Evolutionary conservation across 768 basidiomycete species (phyloP).

Genomic region (Leccinum longicurvipes): DNA sequence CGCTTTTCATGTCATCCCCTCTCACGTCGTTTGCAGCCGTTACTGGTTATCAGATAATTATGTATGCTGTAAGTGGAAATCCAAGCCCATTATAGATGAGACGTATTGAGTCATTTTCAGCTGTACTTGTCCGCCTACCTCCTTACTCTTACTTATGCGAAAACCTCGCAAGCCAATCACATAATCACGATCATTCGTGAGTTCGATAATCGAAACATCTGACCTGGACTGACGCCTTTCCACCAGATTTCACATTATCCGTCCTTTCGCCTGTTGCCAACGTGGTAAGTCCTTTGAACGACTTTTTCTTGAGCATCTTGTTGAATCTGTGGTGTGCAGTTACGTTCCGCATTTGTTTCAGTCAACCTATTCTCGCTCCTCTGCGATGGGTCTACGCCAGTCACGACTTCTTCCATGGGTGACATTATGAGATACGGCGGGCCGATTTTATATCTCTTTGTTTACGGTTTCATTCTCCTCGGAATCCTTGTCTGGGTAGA

Average conservation of each 20-base stretch:
- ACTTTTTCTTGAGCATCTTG: neutral
- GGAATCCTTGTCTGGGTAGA: slow-evolving; percentile 67
- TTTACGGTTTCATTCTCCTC: slow-evolving; percentile 57
- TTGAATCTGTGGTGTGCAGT: slow-evolving; percentile 32
- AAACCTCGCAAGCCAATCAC: slow-evolving; percentile 47
- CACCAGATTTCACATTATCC: slow-evolving; percentile 61
- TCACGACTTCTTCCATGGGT: slow-evolving; percentile 47
- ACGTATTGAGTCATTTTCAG: slow-evolving; percentile 30
- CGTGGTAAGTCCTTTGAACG: slow-evolving; percentile 43
- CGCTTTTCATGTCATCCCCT: slow-evolving; percentile 59
- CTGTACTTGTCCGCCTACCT: slow-evolving; percentile 67
- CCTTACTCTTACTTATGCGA: slow-evolving; percentile 69
- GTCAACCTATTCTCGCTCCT: slow-evolving; percentile 74
- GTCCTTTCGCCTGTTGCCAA: slow-evolving; percentile 67
- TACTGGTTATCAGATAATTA: slow-evolving; percentile 70
- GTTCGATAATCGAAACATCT: slow-evolving; percentile 7
- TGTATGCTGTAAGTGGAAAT: slow-evolving; percentile 57
- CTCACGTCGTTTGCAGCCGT: slow-evolving; percentile 70
- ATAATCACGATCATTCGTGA: slow-evolving; percentile 61
- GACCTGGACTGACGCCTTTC: neutral
- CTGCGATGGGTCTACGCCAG: slow-evolving; percentile 52
- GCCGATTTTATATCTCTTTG: slow-evolving; percentile 69
- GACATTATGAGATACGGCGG: slow-evolving; percentile 63
- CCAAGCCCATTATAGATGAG: neutral
- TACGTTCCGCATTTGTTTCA: slow-evolving; percentile 69